Evolutionary conservation across 352 stramenopile genomes (phyloP).

Genomic region (Phytophthora idaei): DNA sequence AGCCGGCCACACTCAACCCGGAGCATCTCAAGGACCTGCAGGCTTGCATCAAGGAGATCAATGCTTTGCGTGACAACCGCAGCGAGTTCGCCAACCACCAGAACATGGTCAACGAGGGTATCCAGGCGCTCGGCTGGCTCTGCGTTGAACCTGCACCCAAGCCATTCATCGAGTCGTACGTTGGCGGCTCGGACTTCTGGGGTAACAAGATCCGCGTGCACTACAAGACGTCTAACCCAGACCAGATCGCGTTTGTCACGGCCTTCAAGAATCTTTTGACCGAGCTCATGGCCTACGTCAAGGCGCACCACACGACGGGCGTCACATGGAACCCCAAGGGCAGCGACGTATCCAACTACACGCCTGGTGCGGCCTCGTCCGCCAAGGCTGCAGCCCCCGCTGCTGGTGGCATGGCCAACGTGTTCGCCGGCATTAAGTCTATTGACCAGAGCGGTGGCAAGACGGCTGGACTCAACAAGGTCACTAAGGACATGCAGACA

Average conservation of each 20-base stretch:
- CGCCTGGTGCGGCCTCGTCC: constrained; percentile 33
- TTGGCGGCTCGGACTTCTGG: constrained; percentile 96
- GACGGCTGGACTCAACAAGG: constrained; percentile 94
- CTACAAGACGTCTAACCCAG: constrained; percentile 92
- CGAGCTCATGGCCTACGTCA: constrained; percentile 95
- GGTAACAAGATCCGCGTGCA: constrained; percentile 98
- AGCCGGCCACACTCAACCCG: constrained; percentile 77
- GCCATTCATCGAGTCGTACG: constrained; percentile 95
- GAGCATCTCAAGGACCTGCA: constrained; percentile 80
- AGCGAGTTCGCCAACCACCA: constrained; percentile 87
- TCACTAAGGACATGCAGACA: constrained; percentile 98
- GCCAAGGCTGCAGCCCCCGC: constrained; percentile 36
- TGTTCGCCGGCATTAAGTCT: constrained; percentile 90
- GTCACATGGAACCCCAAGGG: constrained; percentile 94
- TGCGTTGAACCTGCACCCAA: constrained; percentile 88
- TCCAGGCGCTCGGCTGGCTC: constrained; percentile 84
- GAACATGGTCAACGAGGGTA: constrained; percentile 89
- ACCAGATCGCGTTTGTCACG: constrained; percentile 95
- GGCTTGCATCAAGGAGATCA: constrained; percentile 81
- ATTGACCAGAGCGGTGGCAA: constrained; percentile 92
- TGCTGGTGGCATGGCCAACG: constrained; percentile 65
- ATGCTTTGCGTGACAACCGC: constrained; percentile 79
- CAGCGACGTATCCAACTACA: constrained; percentile 59
- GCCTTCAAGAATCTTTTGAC: constrained; percentile 92
- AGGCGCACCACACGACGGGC: constrained; percentile 94